These are phyloP conservation scores for Backusella circina DNA, from an alignment of 192 early-diverging fungal species.

Conservation along the genomic window DNA sequence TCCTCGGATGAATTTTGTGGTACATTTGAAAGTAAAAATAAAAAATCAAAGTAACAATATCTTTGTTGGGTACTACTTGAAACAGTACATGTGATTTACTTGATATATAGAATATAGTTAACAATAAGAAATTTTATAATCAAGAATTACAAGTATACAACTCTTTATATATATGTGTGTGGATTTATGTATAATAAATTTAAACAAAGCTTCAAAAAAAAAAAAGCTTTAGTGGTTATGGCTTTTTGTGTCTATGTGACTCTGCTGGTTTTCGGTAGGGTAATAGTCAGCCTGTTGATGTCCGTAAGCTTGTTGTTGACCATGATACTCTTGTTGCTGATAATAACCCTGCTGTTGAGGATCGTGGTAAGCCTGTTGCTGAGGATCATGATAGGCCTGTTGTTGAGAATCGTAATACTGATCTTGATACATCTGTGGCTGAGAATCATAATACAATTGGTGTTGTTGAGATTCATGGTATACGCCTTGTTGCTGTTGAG, in stretches of 20 bases:
- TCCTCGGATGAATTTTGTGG: not conserved
- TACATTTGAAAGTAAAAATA: not conserved
- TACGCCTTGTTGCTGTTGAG: not conserved
- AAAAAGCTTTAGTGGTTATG: not conserved
- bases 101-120: not conserved
- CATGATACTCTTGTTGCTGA: not conserved
- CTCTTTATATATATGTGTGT: not conserved
- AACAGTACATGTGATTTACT: not conserved
- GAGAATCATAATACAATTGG: not conserved
- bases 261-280: not conserved
- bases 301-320: not conserved
- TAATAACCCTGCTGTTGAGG: not conserved
- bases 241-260: not conserved
- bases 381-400: not conserved
- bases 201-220: not conserved
- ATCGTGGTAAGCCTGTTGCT: not conserved
- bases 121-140: not conserved
- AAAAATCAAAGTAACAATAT: not conserved
- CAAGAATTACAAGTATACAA: not conserved
- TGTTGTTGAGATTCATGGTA: not conserved
- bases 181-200: not conserved
- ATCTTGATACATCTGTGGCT: constrained; percentile 2
- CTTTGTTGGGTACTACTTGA: not conserved
- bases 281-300: not conserved
- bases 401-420: not conserved